Percentiles rank a stretch among this genome's conserved stretches.
These are phyloP conservation scores for Fusarium beomiforme DNA, from an alignment of 2,329 filamentous ascomycete genomes.

Conservation along the genomic window DNA sequence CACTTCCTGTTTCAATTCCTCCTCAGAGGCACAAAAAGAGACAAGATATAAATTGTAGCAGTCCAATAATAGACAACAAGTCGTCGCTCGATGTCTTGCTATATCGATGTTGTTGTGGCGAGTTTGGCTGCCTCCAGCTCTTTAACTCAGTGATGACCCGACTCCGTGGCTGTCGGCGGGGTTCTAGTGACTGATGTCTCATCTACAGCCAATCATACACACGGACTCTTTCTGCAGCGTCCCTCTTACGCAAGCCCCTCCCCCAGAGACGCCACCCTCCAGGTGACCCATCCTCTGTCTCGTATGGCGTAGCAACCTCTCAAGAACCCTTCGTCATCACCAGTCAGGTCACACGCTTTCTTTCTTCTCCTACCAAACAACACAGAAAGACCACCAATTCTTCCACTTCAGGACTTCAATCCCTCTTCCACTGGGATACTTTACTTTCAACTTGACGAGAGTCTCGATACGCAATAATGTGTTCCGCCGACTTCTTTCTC, in stretches of 20 bases:
- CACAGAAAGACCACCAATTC: constrained; percentile 11
- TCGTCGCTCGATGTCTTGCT: neutral
- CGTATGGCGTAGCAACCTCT: constrained; percentile 5
- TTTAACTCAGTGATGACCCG: constrained; percentile 25
- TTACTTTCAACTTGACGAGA: neutral
- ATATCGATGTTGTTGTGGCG: neutral
- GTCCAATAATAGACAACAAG: neutral
- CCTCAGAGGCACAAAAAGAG: neutral
- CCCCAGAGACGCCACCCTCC: constrained; percentile 30
- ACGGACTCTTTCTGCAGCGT: neutral
- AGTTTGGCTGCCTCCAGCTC: constrained; percentile 18
- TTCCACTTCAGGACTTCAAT: neutral
- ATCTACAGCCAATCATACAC: constrained; percentile 12
- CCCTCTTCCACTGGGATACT: neutral
- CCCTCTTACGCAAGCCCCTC: constrained; percentile 40
- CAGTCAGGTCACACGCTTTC: constrained; percentile 24
- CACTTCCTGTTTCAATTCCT: neutral
- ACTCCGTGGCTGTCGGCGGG: constrained; percentile 25
- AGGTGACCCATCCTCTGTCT: constrained; percentile 25
- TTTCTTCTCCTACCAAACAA: constrained; percentile 13
- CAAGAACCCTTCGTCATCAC: constrained; percentile 35
- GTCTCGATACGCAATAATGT: constrained; percentile 55
- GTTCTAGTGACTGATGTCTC: constrained; percentile 12
- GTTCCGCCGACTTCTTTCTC: constrained; percentile 69
- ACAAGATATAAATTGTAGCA: neutral